These are phyloP conservation scores for Lagerstroemia speciosa DNA, from an alignment of 345 rosid species.

Conservation along the genomic window DNA sequence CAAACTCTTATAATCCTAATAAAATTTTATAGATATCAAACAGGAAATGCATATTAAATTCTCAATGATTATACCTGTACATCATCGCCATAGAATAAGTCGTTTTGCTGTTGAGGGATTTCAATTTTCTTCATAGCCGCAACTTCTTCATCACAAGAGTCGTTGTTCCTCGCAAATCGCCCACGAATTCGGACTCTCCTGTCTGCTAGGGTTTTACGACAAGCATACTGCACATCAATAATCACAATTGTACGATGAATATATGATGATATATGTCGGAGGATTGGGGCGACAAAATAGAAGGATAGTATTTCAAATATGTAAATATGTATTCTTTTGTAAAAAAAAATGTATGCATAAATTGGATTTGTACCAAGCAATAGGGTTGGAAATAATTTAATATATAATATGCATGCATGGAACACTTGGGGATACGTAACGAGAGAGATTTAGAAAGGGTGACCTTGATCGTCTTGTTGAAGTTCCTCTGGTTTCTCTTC, in stretches of 20 bases:
- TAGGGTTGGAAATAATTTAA: too few relatives aligned
- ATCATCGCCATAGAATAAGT: constrained; percentile 20
- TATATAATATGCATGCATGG: too few relatives aligned
- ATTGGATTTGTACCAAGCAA: neutral
- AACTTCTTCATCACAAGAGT: constrained; percentile 36
- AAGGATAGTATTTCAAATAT: too few relatives aligned
- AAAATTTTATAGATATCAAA: too few relatives aligned
- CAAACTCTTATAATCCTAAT: too few relatives aligned
- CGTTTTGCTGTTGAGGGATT: constrained; percentile 29
- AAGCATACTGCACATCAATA: constrained; percentile 48
- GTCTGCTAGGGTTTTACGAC: constrained; percentile 90
- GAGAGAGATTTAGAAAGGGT: too few relatives aligned
- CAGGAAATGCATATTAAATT: too few relatives aligned
- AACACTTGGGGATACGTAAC: too few relatives aligned
- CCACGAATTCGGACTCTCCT: constrained; percentile 85
- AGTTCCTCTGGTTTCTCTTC: constrained; percentile 89
- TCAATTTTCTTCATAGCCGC: constrained; percentile 26
- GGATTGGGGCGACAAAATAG: neutral
- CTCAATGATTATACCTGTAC: constrained; percentile 37
- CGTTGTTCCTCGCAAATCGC: constrained; percentile 76
- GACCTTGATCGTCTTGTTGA: constrained; percentile 94
- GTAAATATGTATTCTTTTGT: too few relatives aligned
- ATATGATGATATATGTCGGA: neutral
- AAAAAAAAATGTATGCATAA: neutral
- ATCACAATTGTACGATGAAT: neutral